Evolutionary conservation across 371 early-diverging fungal genomes (phyloP), one percentile per base, ranked within the genome.

Genomic region (Apophysomyces elegans): DNA sequence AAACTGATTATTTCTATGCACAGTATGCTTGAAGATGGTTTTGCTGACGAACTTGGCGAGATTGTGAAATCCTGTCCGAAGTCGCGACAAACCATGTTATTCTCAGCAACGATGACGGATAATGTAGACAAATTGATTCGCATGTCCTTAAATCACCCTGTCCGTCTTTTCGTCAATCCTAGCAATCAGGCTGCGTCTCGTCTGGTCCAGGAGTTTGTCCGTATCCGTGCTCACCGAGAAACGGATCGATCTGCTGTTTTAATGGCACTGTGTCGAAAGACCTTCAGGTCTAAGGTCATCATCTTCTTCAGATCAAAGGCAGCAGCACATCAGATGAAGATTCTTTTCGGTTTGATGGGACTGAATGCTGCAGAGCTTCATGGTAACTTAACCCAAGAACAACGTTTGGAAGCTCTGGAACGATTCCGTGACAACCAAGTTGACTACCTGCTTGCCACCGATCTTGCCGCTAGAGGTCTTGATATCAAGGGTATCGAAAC

Each of bases 21-120:
- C 64, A 87, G 96, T 78, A 99, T 99, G 95, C 85, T 99, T 9
- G 99, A 99, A 78, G 99, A 97, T 80, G 99, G 99, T 61, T 99
- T 99, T 81, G 91, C 94, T 56, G 99, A 94, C 60, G 99, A 99
- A 80, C 85, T 99, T 54, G 90, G 91, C 18, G 96, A 97, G 72
- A 99, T 99, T 80, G 87, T 99, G 73, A 91, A 92, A 59, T 71
- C 91, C 16, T 95, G 96, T 61, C 99, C 99, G 12, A 84, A 85
- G 56, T 85, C 90, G 21, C 88, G 99, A 67, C 99, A 99, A 75
- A 98, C 99, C 1, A 95, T 99, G 93, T 88, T 99, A 56, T 99
- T 99, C 85, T 97, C 97, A 45, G 99, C 99, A 14, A 99, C 99
- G n/a, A 99, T 99, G 99, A 99, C 99, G 4, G 97, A 96, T 74